Evolutionary conservation across 495 filamentous ascomycete species (phyloP), one percentile per base, ranked within the genome.

Genomic region (Endocarpon pusillum): DNA sequence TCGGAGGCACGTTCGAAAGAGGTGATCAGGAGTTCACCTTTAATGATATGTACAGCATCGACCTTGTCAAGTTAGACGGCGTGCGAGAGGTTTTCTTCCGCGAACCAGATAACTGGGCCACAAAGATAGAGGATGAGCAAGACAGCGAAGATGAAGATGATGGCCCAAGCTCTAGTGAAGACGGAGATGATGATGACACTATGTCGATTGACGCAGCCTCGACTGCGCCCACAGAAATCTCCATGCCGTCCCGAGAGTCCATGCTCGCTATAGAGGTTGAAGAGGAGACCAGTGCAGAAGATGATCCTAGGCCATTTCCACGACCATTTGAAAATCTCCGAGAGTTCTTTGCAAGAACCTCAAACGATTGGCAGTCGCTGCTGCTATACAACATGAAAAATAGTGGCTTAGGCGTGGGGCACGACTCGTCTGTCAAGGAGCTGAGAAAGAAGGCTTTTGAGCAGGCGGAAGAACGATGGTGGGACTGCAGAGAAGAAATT

Each of bases 401-500:
- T 55, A 73, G 67, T 47, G 66, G 62, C 7, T 53, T 65, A 32
- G 47, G 45, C 5, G 40, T 49, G 2, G 57, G 57, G 24, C 79
- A 80, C 53, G 59, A 61, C n/a, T 54, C 72, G 40, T 66, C 70
- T 3, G 60, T 93, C 42, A 97, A 97, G 61, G 89, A 94, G 59
- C 66, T 94, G 38, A 81, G 86, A 46, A 79, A 85, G 41, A 72
- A 69, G 32, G 89, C 86, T 2, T 97, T 94, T 49, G 73, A 80
- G 42, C 62, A 76, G 37, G 83, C 83, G 26, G 89, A 97, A 58
- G 81, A 82, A 52, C 93, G 86, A 49, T 97, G 89, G 89, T 97
- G 89, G 89, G 89, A 94, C 61, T 86, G 81, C 51, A 66, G 89
- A 44, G 89, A 97, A 55, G 89, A 97, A 57, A 80, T 97, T 40